Percentiles rank a stretch among this genome's conserved stretches.
These are phyloP conservation scores for Pichia deserticola DNA, from an alignment of 805 yeast species.

Conservation along the genomic window DNA sequence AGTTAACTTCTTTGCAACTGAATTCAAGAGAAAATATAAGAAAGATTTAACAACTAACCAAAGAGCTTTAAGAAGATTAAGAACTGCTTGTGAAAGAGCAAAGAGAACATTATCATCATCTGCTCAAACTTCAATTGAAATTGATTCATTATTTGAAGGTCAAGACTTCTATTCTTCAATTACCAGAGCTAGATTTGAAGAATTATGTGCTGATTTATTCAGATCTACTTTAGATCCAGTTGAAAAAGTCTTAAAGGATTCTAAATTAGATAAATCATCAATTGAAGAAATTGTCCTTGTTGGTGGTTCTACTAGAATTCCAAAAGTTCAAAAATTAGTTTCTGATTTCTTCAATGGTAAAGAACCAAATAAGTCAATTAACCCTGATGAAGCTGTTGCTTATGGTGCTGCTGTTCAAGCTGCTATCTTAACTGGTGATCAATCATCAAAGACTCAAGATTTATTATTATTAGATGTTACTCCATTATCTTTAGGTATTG, in stretches of 20 bases:
- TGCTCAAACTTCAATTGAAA: slow-evolving; percentile 91
- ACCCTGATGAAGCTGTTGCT: slow-evolving; percentile 99
- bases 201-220: slow-evolving; percentile 88
- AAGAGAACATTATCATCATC: slow-evolving; percentile 97
- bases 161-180: slow-evolving; percentile 92
- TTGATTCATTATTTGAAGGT: slow-evolving; percentile 94
- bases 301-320: slow-evolving; percentile 98
- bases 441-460: slow-evolving; percentile 91
- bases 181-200: slow-evolving; percentile 98
- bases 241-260: slow-evolving; percentile 87
- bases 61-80: slow-evolving; percentile 95
- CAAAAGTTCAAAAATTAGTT: slow-evolving; percentile 91
- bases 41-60: slow-evolving; percentile 88
- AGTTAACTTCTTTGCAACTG: slow-evolving; percentile 87
- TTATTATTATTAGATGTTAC: slow-evolving; percentile 91
- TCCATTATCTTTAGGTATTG: slow-evolving; percentile 95
- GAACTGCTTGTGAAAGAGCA: slow-evolving; percentile 98
- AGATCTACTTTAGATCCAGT: slow-evolving; percentile 93
- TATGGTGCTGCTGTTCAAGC: slow-evolving; percentile 99
- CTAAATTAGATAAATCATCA: slow-evolving; percentile 82
- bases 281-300: slow-evolving; percentile 91
- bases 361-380: slow-evolving; percentile 92
- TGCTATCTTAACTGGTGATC: slow-evolving; percentile 92
- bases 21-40: slow-evolving; percentile 97
- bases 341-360: slow-evolving; percentile 96